These are phyloP conservation scores for Penicillium sp. DNA, from an alignment of 2,329 filamentous ascomycete species.

Conservation along the genomic window DNA sequence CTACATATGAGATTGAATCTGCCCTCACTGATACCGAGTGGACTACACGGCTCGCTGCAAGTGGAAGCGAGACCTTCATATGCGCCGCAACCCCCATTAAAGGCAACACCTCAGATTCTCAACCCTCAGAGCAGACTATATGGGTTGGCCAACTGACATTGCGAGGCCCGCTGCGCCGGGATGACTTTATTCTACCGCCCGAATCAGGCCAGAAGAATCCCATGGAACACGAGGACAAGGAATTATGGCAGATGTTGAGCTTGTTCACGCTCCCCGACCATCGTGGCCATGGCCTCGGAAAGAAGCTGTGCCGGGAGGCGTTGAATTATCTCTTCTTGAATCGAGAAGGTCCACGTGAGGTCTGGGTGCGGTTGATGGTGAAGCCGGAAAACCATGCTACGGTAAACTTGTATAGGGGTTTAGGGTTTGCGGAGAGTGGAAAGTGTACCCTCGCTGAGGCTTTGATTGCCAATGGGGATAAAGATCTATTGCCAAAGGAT, in stretches of 20 bases:
- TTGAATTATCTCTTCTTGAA: constrained; percentile 19
- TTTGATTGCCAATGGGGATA: constrained; percentile 27
- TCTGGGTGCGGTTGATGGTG: constrained; percentile 27
- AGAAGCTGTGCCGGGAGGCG: constrained; percentile 23
- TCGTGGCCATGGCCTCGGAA: constrained; percentile 28
- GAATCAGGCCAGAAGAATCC: constrained; percentile 22
- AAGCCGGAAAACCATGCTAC: constrained; percentile 25
- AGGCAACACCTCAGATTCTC: constrained; percentile 9
- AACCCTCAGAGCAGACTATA: constrained; percentile 3
- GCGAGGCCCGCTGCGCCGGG: constrained; percentile 23
- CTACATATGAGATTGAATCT: constrained; percentile 29
- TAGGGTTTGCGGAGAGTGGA: constrained; percentile 27
- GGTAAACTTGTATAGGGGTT: constrained; percentile 22
- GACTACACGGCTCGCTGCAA: constrained; percentile 21
- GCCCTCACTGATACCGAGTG: constrained; percentile 22
- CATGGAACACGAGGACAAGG: constrained; percentile 21
- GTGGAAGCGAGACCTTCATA: constrained; percentile 26
- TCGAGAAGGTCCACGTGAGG: constrained; percentile 9
- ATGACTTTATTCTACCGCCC: constrained; percentile 21
- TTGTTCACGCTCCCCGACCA: constrained; percentile 29
- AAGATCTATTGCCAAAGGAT: constrained; percentile 24
- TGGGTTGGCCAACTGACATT: constrained; percentile 32
- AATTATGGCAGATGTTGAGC: constrained; percentile 27
- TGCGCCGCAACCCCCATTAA: constrained; percentile 18
- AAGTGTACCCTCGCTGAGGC: constrained; percentile 28